Evolutionary conservation across 2,329 filamentous ascomycete species (phyloP).

Genomic region (Aspergillus flavus): DNA sequence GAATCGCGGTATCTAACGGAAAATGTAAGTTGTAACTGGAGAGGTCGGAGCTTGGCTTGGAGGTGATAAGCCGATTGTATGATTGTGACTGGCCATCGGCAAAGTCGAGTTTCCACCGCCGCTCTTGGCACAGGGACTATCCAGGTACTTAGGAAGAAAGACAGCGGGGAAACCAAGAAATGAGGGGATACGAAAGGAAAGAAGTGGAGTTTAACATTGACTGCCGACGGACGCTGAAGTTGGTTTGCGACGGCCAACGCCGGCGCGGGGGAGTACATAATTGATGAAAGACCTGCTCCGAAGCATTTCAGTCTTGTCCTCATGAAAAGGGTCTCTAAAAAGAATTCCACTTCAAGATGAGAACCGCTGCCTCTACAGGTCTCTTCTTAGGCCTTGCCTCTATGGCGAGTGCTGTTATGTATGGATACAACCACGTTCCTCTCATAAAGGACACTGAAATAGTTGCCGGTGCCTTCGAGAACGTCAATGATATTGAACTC

Average conservation of each 20-base stretch:
- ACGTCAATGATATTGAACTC: neutral
- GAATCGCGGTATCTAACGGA: too few relatives aligned
- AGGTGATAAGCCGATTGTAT: neutral
- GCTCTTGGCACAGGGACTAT: neutral
- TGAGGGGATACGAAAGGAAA: neutral
- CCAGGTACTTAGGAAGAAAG: neutral
- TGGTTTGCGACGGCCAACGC: neutral
- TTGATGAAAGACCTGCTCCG: too few relatives aligned
- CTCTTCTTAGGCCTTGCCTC: neutral
- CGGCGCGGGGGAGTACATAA: neutral
- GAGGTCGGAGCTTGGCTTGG: neutral
- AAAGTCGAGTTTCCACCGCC: neutral
- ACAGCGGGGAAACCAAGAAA: neutral
- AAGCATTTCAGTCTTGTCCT: neutral
- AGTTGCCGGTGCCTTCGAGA: neutral
- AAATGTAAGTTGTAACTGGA: neutral
- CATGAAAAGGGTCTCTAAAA: neutral
- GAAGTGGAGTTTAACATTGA: neutral
- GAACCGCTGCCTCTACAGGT: neutral
- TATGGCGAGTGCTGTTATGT: neutral
- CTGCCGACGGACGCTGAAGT: neutral
- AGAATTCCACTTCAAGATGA: neutral
- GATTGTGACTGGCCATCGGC: neutral
- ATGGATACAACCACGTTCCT: neutral
- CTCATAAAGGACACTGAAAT: neutral